Evolutionary conservation across 176 grass and related monocot genomes (phyloP).

Genomic region (Musa beccarii): DNA sequence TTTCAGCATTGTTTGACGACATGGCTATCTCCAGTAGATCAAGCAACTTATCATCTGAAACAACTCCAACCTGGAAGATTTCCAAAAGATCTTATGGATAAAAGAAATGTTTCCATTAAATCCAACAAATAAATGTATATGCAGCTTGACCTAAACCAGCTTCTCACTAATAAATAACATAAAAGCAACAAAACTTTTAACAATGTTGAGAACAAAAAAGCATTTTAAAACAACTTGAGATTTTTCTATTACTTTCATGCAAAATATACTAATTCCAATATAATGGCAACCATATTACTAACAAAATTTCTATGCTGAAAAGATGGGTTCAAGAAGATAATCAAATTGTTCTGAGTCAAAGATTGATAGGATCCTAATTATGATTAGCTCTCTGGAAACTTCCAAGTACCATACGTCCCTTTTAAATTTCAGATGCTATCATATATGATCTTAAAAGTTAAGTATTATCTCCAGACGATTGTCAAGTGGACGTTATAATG

Average conservation of each 20-base stretch:
- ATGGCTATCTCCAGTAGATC: slow-evolving; percentile 94
- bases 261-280: too few species aligned
- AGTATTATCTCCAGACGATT: background rate
- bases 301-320: background rate
- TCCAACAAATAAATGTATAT: background rate
- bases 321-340: background rate
- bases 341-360: background rate
- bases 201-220: too few species aligned
- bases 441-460: background rate
- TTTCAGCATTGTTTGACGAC: slow-evolving; percentile 94
- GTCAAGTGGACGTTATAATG: too few species aligned
- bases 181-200: background rate
- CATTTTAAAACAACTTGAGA: background rate
- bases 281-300: too few species aligned
- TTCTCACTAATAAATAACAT: background rate
- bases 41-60: slow-evolving; percentile 93
- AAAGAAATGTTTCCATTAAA: background rate
- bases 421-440: background rate
- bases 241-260: too few species aligned
- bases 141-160: background rate
- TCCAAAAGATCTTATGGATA: background rate
- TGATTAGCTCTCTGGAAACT: background rate
- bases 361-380: background rate
- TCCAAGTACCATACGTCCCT: background rate
- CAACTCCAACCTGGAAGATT: slow-evolving; percentile 70